A percentile compares a stretch with the other conserved stretches of the same genome.
Evolutionary conservation across 1,284 basidiomycete species (phyloP).

Genomic region (Fistulinella cinereoalba): DNA sequence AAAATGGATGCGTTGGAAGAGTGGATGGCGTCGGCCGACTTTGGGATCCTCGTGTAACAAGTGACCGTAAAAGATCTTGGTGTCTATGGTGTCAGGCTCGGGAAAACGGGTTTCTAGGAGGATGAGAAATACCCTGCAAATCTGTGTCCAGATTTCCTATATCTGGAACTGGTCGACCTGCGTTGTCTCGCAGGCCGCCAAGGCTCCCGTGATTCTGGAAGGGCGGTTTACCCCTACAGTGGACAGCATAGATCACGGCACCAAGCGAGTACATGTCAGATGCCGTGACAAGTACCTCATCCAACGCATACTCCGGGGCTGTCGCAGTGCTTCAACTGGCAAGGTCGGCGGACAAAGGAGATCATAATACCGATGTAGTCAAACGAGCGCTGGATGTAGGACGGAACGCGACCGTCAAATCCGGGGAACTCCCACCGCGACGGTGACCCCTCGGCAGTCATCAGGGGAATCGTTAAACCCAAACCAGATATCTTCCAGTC

Average conservation of each 20-base stretch:
- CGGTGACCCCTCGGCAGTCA: constrained; percentile 65
- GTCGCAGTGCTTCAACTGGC: constrained; percentile 10
- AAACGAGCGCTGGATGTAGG: constrained; percentile 87
- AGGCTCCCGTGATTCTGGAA: constrained; percentile 88
- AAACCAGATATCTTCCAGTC: constrained; percentile 98
- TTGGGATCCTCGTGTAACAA: constrained; percentile 78
- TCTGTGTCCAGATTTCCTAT: constrained; percentile 65
- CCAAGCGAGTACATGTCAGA: constrained; percentile 97
- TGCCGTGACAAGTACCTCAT: constrained; percentile 80
- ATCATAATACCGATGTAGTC: constrained; percentile 82
- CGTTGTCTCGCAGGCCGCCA: constrained; percentile 75
- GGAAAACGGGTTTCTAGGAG: not conserved
- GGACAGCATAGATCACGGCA: constrained; percentile 86
- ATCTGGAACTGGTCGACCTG: constrained; percentile 59
- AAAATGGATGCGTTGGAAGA: constrained; percentile 84
- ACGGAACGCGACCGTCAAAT: constrained; percentile 77
- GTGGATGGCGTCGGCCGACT: constrained; percentile 74
- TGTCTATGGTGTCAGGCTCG: constrained; percentile 9
- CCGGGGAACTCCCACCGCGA: constrained; percentile 89
- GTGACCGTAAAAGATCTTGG: constrained; percentile 70
- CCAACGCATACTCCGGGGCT: constrained; percentile 95
- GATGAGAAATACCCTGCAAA: constrained; percentile 53
- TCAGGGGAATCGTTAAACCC: constrained; percentile 80
- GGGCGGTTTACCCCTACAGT: constrained; percentile 85
- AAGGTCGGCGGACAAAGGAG: not conserved